phyloP scores from a whole-genome alignment of 345 rosid species.

The Eucalyptus pauciflora region DNA sequence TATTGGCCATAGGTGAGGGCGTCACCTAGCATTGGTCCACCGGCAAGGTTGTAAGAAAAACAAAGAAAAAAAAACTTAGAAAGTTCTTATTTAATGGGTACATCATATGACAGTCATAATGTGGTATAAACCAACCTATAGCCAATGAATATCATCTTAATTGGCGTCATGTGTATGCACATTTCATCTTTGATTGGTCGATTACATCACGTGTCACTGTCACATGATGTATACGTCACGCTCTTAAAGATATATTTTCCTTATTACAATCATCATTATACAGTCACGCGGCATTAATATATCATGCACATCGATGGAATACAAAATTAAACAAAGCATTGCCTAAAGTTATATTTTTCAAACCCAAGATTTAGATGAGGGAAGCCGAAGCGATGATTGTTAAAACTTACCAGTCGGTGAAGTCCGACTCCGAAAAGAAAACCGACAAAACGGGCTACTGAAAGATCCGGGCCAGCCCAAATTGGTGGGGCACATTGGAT shows the following conservation, averaged over 20 bases:
- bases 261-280: neutral
- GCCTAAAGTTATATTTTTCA: neutral
- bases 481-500: neutral
- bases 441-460: neutral
- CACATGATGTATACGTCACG: neutral
- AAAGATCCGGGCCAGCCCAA: neutral
- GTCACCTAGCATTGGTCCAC: fast-evolving
- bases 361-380: neutral
- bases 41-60: neutral
- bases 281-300: fast-evolving
- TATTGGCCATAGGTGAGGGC: neutral
- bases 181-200: fast-evolving
- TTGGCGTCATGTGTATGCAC: fast-evolving
- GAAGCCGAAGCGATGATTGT: neutral
- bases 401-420: neutral
- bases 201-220: neutral
- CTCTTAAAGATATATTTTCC: neutral
- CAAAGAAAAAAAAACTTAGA: too few species aligned
- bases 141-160: neutral
- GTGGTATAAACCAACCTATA: fast-evolving
- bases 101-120: neutral
- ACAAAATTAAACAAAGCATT: neutral
- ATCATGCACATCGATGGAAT: neutral
- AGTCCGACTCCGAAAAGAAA: neutral
- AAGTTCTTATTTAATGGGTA: neutral